Base-by-base conservation (phyloP, 257 asterid species). In the Solanum arcanum region DNA sequence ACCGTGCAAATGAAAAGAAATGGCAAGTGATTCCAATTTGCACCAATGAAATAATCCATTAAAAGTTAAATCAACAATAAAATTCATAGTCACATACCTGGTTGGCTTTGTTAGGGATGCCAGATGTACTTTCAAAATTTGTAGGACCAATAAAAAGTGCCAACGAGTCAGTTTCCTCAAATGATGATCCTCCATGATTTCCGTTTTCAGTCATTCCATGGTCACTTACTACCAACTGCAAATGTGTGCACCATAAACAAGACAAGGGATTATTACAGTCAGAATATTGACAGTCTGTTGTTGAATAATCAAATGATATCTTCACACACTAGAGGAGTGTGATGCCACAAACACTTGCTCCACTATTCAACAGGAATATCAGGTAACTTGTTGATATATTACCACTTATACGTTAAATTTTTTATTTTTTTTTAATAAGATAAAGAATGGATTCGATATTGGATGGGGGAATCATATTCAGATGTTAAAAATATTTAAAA, bases 151-250 rank as follows among this genome's bases (percentile, higher is more conserved):
- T 91, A 89, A 95, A 95, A 87, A 95, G 96, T 23, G 98, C 98
- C 92, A 96, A 89, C 89, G 99, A 93, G 90, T 96, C 99, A 35
- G 94, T 94, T 92, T 96, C 99, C 92, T 96, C 98, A 13, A 86
- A 92, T 69, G 99, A 91, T 78, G 99, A 94, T 44, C 98, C 99
- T 85, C 99, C 99, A 78, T 96, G 99, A 86, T 96, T 96, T 77
- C 99, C 99, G 62, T 89, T 91, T 85, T 92, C 96, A 13, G 98
- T 95, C 99, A 96, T 96, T 90, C 99, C 99, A 92, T 96, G 99
- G 91, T 96, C 99, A 86, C 99, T 96, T 73, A 91, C 95, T 75
- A 96, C 90, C 92, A 96, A 41, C 99, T 96, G 95, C 60, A 89
- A 84, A 86, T 87, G 86, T 80, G 89, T 82, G 88, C 73, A 85